A percentile compares a stretch with the other conserved stretches of the same genome.
Evolutionary conservation across 2,329 filamentous ascomycete genomes (phyloP).

Genomic region (Zasmidium cellare): DNA sequence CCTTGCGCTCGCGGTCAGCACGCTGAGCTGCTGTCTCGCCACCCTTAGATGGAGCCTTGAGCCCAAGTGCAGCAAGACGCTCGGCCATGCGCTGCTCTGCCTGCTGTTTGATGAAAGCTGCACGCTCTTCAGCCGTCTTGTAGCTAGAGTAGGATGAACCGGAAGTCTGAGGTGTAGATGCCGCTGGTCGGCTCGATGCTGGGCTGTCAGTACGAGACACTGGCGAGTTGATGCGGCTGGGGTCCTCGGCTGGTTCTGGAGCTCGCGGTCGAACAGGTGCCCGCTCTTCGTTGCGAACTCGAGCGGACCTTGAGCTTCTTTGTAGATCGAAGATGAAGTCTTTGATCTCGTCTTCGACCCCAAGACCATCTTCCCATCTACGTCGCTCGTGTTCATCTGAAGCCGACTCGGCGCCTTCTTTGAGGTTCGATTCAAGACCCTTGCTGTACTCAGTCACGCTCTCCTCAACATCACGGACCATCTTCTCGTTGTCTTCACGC

Average conservation of each 20-base stretch:
- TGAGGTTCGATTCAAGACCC: conserved; percentile 82
- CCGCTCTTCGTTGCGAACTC: conserved; percentile 62
- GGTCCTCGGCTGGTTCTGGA: conserved; percentile 24
- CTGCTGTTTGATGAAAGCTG: conserved; percentile 95
- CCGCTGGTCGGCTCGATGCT: conserved; percentile 25
- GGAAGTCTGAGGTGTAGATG: conserved; percentile 47
- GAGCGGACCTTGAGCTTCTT: conserved; percentile 75
- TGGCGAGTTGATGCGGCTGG: conserved; percentile 30
- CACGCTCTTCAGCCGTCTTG: conserved; percentile 88
- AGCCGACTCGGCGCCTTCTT: conserved; percentile 73
- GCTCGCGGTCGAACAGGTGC: conserved; percentile 17
- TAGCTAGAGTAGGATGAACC: conserved; percentile 76
- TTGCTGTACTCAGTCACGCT: conserved; percentile 86
- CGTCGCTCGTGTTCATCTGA: conserved; percentile 86
- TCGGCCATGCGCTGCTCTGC: conserved; percentile 97
- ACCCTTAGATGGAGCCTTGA: conserved; percentile 77
- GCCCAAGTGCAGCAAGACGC: conserved; percentile 85
- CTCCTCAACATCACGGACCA: conserved; percentile 96
- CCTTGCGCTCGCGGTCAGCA: conserved; percentile 81
- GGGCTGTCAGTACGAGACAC: conserved; percentile 33
- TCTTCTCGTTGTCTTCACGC: conserved; percentile 89
- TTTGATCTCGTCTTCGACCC: conserved; percentile 93
- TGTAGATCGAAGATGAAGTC: conserved; percentile 98
- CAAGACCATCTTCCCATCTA: conserved; percentile 92
- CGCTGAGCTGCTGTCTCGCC: conserved; percentile 81